Conservation (phyloP, 768 basidiomycete genomes). For the Pluteus cervinus region DNA sequence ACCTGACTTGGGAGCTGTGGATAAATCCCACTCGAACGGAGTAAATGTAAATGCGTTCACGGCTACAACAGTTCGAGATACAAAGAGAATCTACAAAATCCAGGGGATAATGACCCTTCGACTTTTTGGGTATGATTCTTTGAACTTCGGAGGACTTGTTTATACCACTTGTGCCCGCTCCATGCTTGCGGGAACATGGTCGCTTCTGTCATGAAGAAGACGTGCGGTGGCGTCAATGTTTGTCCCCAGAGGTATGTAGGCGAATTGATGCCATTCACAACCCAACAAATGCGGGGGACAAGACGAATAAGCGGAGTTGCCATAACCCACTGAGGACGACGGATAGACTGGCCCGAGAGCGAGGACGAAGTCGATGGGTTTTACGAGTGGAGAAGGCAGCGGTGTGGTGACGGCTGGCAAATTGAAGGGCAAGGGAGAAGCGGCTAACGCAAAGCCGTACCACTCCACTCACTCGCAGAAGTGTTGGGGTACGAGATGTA, state of each 20-base stretch:
- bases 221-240: slow-evolving; percentile 63
- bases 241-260: slow-evolving; percentile 32
- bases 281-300: too few species aligned
- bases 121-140: slow-evolving; percentile 67
- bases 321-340: too few species aligned
- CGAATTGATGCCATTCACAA: slow-evolving; percentile 1
- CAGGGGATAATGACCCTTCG: slow-evolving; percentile 80
- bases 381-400: background rate
- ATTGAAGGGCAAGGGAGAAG: slow-evolving; percentile 42
- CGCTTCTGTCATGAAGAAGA: slow-evolving; percentile 74
- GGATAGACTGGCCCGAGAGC: slow-evolving; percentile 29
- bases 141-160: slow-evolving; percentile 60
- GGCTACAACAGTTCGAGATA: too few species aligned
- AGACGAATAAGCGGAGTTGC: slow-evolving; percentile 1
- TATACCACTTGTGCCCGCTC: slow-evolving; percentile 85
- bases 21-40: too few species aligned
- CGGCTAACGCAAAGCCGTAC: slow-evolving; percentile 79
- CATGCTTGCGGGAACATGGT: slow-evolving; percentile 81
- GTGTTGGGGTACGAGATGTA: slow-evolving; percentile 88
- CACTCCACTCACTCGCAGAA: slow-evolving; percentile 95
- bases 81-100: slow-evolving; percentile 44
- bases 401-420: background rate
- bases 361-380: background rate
- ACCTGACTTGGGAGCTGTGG: too few species aligned
- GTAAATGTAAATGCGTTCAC: too few species aligned